Conservation (phyloP, 805 yeast species). For the Grigorovia yakushimaensis region DNA sequence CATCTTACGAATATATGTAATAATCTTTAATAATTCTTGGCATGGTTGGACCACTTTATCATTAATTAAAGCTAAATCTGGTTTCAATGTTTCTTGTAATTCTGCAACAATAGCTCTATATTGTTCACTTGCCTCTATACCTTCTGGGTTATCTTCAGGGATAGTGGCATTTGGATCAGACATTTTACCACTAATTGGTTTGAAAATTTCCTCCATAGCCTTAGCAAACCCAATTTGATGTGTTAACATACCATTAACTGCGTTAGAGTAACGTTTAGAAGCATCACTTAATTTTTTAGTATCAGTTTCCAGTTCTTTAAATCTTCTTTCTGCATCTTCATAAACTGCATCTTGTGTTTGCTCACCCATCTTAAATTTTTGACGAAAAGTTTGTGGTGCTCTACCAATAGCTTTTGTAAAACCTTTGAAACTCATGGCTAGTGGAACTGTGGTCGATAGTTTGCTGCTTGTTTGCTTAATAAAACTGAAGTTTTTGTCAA, state of each 20-base stretch:
- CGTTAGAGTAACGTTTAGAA: constrained; percentile 78
- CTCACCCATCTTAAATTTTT: constrained; percentile 82
- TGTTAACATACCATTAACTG: constrained; percentile 87
- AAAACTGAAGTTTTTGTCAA: no score
- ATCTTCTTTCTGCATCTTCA: constrained; percentile 91
- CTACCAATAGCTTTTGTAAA: constrained; percentile 68
- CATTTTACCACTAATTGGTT: constrained; percentile 88
- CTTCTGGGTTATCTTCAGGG: constrained; percentile 94
- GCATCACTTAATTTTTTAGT: constrained; percentile 86
- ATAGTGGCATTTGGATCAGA: constrained; percentile 80
- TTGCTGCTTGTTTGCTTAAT: no score
- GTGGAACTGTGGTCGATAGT: no score
- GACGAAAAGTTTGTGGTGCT: constrained; percentile 88
- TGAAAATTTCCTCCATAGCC: constrained; percentile 90
- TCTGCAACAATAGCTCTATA: constrained; percentile 83
- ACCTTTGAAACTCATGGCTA: constrained; percentile 80
- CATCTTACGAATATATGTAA: constrained; percentile 81
- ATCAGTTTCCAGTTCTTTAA: constrained; percentile 82
- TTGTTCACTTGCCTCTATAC: constrained; percentile 88
- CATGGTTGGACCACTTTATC: constrained; percentile 85
- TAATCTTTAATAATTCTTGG: constrained; percentile 75
- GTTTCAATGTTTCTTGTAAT: constrained; percentile 74
- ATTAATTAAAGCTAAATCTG: constrained; percentile 88
- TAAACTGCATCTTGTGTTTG: constrained; percentile 79
- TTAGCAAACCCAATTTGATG: constrained; percentile 93